Conservation (phyloP, 345 rosid species). For the Cardamine occulta region DNA sequence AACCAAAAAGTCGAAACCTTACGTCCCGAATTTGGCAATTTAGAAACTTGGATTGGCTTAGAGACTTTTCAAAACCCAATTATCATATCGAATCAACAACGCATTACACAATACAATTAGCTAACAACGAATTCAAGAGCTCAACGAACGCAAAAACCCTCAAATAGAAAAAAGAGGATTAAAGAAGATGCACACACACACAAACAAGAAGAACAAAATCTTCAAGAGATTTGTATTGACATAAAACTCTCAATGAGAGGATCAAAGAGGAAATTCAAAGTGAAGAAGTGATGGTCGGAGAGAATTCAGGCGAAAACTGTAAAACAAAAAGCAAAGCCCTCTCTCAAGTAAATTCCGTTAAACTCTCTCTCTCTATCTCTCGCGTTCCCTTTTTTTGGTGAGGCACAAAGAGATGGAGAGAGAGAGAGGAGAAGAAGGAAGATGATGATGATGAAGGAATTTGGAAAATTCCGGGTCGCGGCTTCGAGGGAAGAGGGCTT, state of each 20-base stretch:
- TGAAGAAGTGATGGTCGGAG: conserved; percentile 34
- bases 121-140: conserved; percentile 16
- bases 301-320: conserved; percentile 33
- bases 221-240: conserved; percentile 26
- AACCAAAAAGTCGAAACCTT: conserved; percentile 24
- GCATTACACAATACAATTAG: conserved; percentile 24
- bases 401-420: conserved; percentile 19
- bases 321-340: not conserved
- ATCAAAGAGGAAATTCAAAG: conserved; percentile 28
- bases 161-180: conserved; percentile 21
- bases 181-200: not conserved
- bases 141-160: conserved; percentile 35
- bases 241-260: conserved; percentile 26
- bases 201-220: not conserved
- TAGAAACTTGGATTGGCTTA: conserved; percentile 6
- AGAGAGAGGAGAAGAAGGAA: conserved; percentile 2
- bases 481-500: conserved; percentile 28
- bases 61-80: conserved; percentile 26
- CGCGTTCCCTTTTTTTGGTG: not conserved
- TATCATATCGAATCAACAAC: conserved; percentile 27
- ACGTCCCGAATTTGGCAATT: conserved; percentile 10
- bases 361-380: conserved; percentile 24
- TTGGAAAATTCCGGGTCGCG: conserved; percentile 21
- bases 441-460: not conserved
- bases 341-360: conserved; percentile 26